Percentiles rank a stretch among this genome's conserved stretches.
Conservation (phyloP, 768 basidiomycete species). For the Suillus weaverae region DNA sequence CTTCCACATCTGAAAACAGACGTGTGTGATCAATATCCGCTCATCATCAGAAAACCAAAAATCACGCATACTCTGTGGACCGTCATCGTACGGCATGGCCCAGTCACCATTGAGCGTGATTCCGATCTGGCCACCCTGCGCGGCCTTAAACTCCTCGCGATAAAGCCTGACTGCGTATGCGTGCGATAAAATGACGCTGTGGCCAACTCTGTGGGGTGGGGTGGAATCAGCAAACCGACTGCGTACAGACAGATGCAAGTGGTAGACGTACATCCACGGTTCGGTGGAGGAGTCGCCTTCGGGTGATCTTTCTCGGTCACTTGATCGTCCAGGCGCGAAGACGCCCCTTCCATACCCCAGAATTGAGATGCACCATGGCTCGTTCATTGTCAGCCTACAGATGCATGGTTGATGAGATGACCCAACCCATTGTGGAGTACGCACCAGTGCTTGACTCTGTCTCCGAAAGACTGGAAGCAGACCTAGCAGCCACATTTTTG, state of each 20-base stretch:
- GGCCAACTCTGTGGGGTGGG: constrained; percentile 53
- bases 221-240: neutral
- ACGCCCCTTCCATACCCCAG: constrained; percentile 71
- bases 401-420: constrained; percentile 22
- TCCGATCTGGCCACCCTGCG: constrained; percentile 68
- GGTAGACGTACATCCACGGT: constrained; percentile 61
- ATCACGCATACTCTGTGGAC: constrained; percentile 55
- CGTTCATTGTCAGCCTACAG: constrained; percentile 69
- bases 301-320: constrained; percentile 56
- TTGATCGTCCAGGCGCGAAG: constrained; percentile 71
- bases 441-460: constrained; percentile 74
- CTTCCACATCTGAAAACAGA: constrained; percentile 51
- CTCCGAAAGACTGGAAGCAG: constrained; percentile 74
- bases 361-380: constrained; percentile 72
- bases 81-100: constrained; percentile 71
- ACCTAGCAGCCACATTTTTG: constrained; percentile 36
- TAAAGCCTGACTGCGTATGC: constrained; percentile 67
- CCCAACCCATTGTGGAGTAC: constrained; percentile 13
- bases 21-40: constrained; percentile 3
- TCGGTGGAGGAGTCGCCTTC: constrained; percentile 67
- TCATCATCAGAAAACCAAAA: neutral
- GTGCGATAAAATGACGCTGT: constrained; percentile 67
- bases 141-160: constrained; percentile 61
- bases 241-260: neutral
- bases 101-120: constrained; percentile 80